Evolutionary conservation across 345 rosid genomes (phyloP), one percentile per base, ranked within the genome.

Genomic region (Gossypium raimondii): DNA sequence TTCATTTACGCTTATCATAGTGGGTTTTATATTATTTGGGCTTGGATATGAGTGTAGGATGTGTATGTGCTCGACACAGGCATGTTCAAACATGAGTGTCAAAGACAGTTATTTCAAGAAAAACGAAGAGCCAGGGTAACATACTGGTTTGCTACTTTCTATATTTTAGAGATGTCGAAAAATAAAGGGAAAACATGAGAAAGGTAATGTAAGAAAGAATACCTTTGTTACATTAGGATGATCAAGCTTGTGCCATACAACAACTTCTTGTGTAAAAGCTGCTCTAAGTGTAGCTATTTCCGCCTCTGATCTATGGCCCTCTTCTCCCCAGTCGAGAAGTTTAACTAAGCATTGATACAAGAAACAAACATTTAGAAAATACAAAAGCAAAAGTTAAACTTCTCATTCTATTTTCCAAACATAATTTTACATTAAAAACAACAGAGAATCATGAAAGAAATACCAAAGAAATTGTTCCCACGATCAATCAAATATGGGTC

Each of bases 311-410:
- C 98, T 86, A 78, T 92, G 97, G 34, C 98, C 94, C 64, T 92
- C 99, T 90, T 95, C 98, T 73, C 99, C 99, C 96, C 97, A 93
- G 76, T 95, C 99, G 77, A 95, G 92, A 83, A 95, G 90, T 80
- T 95, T 95, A 83, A 93, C 98, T 95, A 79, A 76, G 75, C 73
- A 61, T 22, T 53, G 27, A 81, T 44, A 52, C 27, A 84, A 70
- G 24, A 10, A 53, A 43, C 51, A 22, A 48, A 24, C 12, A 47
- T 56, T 44, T 58, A 29, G 5, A 55, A 58, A 55, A 18, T 16
- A 24, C n/a, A 63, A 25, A 38, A 67, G 71, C 44, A 11, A 62
- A 63, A 18, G 9, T 34, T 17, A 34, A 2, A 8, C 38, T 24
- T 10, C 63, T 59, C 17, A 10, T 59, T 11, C 63, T 59, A 59